Conservation (phyloP, 768 basidiomycete genomes). For the Boletus coccyginus region DNA sequence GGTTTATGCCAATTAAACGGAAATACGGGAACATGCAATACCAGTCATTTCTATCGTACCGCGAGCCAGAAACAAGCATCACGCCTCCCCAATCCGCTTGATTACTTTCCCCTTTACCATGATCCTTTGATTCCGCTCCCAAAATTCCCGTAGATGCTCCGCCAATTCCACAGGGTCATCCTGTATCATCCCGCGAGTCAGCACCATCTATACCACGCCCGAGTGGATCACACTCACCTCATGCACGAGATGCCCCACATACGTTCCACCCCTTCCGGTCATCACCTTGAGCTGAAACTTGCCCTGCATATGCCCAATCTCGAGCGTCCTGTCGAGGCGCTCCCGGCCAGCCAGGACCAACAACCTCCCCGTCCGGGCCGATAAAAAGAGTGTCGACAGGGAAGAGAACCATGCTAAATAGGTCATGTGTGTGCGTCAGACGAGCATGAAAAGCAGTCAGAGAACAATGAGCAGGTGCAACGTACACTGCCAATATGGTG, state of each 20-base stretch:
- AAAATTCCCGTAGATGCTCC: constrained; percentile 82
- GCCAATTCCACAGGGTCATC: constrained; percentile 84
- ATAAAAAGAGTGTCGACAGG: constrained; percentile 77
- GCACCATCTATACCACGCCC: neutral
- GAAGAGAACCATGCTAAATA: constrained; percentile 87
- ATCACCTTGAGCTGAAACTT: constrained; percentile 95
- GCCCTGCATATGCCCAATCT: constrained; percentile 96
- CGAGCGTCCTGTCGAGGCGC: constrained; percentile 85
- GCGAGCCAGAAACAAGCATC: neutral
- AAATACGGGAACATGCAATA: neutral
- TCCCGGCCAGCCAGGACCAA: constrained; percentile 93
- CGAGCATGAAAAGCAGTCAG: neutral
- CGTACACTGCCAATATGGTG: constrained; percentile 87
- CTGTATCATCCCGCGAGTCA: constrained; percentile 36
- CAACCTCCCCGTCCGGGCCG: constrained; percentile 75
- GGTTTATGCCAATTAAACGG: no score
- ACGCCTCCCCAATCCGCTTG: constrained; percentile 56
- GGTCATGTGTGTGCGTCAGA: neutral
- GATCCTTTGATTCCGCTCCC: constrained; percentile 80
- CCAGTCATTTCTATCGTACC: no score
- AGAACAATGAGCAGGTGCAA: neutral
- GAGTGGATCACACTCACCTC: constrained; percentile 54
- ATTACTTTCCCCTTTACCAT: constrained; percentile 49
- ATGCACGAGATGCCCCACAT: constrained; percentile 90
- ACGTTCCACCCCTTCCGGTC: constrained; percentile 38